Base-by-base conservation (phyloP, 2,329 filamentous ascomycete species). In the Leptodontidium sp. region DNA sequence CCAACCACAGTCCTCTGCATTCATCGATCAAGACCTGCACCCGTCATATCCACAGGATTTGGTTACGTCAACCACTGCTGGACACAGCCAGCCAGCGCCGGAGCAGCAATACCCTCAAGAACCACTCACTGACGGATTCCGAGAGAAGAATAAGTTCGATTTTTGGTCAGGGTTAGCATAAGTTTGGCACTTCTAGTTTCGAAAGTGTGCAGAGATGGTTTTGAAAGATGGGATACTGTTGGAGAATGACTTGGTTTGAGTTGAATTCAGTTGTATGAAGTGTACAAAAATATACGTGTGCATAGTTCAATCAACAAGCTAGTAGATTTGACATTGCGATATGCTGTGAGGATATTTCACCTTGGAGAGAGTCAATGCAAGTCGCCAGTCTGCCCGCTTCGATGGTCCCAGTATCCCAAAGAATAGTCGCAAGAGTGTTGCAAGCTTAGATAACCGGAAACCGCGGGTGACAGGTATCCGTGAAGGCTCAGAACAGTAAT, bases 281-380 rank as follows among this genome's bases (percentile, higher is more conserved):
- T n/a, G 43, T 47, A n/a, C 43, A 47, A n/a, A 47, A 47, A 47
- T 47, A 47, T 47, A 47, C 43, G 43, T 47, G 43, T 47, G 43
- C 43, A 47, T 47, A 0, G 43, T 17, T 47, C 15, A 47, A 47
- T 4, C 43, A 47, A 47, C 7, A 47, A 47, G 43, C 15, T 47
- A 47, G 15, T 47, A 47, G 43, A 47, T n/a, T 47, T 17, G 43
- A 47, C 17, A 47, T 47, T 9, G 57, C 40, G 40, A 45, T 45
- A 14, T 45, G 40, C 40, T 45, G n/a, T n/a, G n/a, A n/a, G n/a
- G n/a, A n/a, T n/a, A 45, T 45, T 14, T 45, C 40, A 45, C 9
- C 40, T 45, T 45, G 40, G 40, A 12, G 40, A 45, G 40, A 45
- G 40, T 45, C 11, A 45, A 45, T 45, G 40, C 40, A 45, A 45